Base-by-base conservation (phyloP, 163 green algal species). In the Trebouxiophyceae sp. region DNA sequence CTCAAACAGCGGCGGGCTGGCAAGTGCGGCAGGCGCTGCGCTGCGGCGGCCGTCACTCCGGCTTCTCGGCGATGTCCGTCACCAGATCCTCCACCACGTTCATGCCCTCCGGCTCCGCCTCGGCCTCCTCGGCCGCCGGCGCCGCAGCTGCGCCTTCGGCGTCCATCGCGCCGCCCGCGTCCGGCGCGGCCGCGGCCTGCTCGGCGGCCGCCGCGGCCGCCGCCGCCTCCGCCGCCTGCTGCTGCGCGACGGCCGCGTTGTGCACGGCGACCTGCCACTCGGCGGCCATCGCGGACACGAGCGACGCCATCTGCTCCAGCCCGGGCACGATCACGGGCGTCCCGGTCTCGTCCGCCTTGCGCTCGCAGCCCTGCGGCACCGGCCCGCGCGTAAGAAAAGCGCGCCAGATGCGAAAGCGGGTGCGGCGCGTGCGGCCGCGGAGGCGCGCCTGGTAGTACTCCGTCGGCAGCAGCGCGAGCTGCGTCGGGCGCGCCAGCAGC, bases 401-500 rank as follows among this genome's bases (percentile, higher is more conserved):
- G n/a, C n/a, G n/a, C n/a, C n/a, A n/a, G n/a, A n/a, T n/a, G n/a
- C n/a, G n/a, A n/a, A n/a, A n/a, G n/a, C n/a, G n/a, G n/a, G n/a
- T n/a, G n/a, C n/a, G n/a, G n/a, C n/a, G n/a, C n/a, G n/a, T 26
- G 47, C 5, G 7, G 47, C 5, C 47, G 7, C 24, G 8, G 39
- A 39, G 28, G 29, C 33, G 24, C 50, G 63, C 63, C 63, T 63
- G 23, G 32, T 23, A 63, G 32, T 57, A 46, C 33, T 69, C 63
- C 12, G 22, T 28, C 2, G 71, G 61, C 54, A 91, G 81, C 33
- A 96, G 74, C 31, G 76, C 78, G 29, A 95, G 74, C 67, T 88
- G 62, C 26, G 74, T 80, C 26, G 92, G 92, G 23, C 86, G 75
- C 23, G 68, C 68, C 62, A 93, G 68, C 72, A 98, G 75, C 67